Evolutionary conservation across 228 moss, liverwort and hornwort species (phyloP).

Genomic region (Sphagnum magellanicum): DNA sequence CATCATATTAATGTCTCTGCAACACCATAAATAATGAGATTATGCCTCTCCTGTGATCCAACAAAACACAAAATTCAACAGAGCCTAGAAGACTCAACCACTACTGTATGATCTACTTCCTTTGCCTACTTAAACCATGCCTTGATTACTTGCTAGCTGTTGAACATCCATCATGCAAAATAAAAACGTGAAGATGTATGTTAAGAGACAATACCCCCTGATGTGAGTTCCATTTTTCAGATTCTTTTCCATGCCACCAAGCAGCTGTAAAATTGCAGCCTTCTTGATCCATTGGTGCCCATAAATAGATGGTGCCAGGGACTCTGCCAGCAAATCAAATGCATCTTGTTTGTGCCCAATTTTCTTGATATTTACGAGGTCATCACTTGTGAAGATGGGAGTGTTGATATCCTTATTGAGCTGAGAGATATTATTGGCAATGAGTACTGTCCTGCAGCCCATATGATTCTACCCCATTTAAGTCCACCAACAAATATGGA

Average conservation of each 20-base stretch:
- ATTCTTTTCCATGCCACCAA: constrained; percentile 93
- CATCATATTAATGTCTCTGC: constrained; percentile 96
- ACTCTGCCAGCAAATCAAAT: constrained; percentile 80
- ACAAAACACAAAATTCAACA: neutral
- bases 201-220: constrained; percentile 47
- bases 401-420: constrained; percentile 86
- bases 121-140: neutral
- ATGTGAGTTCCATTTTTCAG: constrained; percentile 91
- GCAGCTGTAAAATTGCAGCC: constrained; percentile 83
- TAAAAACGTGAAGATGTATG: neutral
- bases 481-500: no score
- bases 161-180: neutral
- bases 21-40: neutral
- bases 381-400: constrained; percentile 77
- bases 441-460: constrained; percentile 67
- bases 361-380: constrained; percentile 75
- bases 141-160: neutral
- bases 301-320: constrained; percentile 89
- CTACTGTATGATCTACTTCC: neutral
- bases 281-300: constrained; percentile 96
- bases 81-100: neutral
- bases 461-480: neutral
- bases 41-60: no score
- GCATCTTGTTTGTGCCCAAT: constrained; percentile 63
- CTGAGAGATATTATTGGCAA: constrained; percentile 76